Evolutionary conservation across 2,329 filamentous ascomycete genomes (phyloP).

Genomic region (Dichotomopilus funicola): DNA sequence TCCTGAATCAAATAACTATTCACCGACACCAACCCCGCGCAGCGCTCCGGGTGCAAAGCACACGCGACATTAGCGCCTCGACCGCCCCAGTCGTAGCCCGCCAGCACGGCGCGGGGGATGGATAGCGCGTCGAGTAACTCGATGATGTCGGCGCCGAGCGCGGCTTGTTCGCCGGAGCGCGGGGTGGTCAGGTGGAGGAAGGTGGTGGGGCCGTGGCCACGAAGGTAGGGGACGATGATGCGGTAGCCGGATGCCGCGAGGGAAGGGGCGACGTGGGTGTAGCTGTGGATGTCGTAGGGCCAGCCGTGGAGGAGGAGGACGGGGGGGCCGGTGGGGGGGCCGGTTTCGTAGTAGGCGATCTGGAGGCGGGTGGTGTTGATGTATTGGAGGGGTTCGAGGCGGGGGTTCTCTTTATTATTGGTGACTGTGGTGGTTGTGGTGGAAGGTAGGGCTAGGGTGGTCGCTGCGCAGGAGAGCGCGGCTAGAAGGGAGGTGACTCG

Average conservation of each 20-base stretch:
- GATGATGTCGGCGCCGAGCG: background rate
- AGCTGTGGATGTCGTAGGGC: constrained; percentile 3
- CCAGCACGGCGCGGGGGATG: background rate
- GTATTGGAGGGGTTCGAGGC: background rate
- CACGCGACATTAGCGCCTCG: background rate
- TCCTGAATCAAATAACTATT: constrained; percentile 1
- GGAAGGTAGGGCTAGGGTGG: background rate
- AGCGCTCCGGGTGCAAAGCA: background rate
- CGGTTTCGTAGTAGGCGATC: constrained; percentile 1
- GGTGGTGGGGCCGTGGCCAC: background rate
- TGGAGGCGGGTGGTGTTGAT: background rate
- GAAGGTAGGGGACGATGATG: constrained; percentile 1
- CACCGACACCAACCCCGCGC: background rate
- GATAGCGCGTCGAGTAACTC: background rate
- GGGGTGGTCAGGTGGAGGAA: background rate
- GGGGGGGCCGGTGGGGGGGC: background rate
- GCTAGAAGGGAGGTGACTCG: background rate
- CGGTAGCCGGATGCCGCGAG: background rate
- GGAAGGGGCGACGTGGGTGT: background rate
- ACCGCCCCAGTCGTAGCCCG: background rate
- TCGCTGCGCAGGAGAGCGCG: background rate
- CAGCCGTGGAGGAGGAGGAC: constrained; percentile 4
- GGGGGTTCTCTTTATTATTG: background rate
- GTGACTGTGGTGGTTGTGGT: background rate
- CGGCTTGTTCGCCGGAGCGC: background rate